These are phyloP conservation scores for Aspergillus cavernicola DNA, from an alignment of 495 filamentous ascomycete genomes.

Conservation along the genomic window DNA sequence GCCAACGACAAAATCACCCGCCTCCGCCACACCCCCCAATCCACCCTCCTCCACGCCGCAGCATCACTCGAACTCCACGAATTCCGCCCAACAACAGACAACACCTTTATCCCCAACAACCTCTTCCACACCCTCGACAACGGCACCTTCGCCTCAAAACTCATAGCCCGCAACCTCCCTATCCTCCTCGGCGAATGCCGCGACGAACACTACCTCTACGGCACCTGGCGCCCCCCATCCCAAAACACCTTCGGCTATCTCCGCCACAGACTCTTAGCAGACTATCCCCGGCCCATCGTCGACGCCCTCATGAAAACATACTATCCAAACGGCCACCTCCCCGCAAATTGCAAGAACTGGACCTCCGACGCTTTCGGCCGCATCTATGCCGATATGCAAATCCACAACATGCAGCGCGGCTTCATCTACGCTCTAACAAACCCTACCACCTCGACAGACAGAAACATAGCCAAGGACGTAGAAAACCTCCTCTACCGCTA, in stretches of 20 bases:
- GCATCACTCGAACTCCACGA: slow-evolving; percentile 41
- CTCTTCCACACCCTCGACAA: slow-evolving; percentile 47
- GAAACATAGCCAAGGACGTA: slow-evolving; percentile 12
- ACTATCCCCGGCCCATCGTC: slow-evolving; percentile 46
- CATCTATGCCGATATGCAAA: slow-evolving; percentile 57
- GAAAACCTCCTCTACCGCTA: slow-evolving; percentile 39
- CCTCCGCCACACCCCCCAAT: slow-evolving; percentile 36
- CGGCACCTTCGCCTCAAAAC: slow-evolving; percentile 41
- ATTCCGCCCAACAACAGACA: slow-evolving; percentile 53
- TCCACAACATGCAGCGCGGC: slow-evolving; percentile 45
- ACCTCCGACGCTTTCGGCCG: slow-evolving; percentile 48
- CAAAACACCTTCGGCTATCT: slow-evolving; percentile 36
- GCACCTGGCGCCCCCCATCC: slow-evolving; percentile 35
- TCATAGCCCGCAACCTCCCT: slow-evolving; percentile 42
- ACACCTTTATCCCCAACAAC: slow-evolving; percentile 39
- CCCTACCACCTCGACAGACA: neutral
- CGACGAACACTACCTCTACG: slow-evolving; percentile 53
- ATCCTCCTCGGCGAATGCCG: slow-evolving; percentile 54
- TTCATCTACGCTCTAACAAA: slow-evolving; percentile 32
- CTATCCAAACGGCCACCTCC: slow-evolving; percentile 35
- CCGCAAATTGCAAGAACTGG: slow-evolving; percentile 29
- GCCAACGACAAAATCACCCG: slow-evolving; percentile 40
- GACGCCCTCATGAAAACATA: slow-evolving; percentile 41
- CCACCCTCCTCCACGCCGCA: slow-evolving; percentile 37
- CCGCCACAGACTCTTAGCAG: slow-evolving; percentile 45